Base-by-base conservation (phyloP, 805 yeast species). In the Saccharomycopsis schoenii region DNA sequence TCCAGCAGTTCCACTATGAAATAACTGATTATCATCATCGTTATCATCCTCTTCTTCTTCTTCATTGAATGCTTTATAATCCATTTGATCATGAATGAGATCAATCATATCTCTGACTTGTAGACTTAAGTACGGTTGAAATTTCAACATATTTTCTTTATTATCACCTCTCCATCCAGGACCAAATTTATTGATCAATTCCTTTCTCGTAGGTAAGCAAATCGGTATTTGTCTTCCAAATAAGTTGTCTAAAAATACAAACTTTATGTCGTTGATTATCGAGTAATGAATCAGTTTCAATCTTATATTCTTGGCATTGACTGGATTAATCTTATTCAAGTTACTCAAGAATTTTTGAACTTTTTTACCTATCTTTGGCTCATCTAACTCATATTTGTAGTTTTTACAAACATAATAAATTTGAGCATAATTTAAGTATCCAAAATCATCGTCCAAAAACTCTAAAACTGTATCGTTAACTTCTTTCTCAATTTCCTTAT, bases 311-410 rank as follows among this genome's bases (percentile, higher is more conserved):
- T 21, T 40, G 15, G 39, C 6, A 25, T 25, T 47, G 12, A 54
- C 36, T 37, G 42, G 52, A 36, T 21, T 41, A 2, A 11, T 9
- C 19, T 34, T 37, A 9, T 42, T 55, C 52, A 58, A 42, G 47
- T 57, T 51, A 61, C 61, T 5, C 42, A 61, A 54, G 9, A 68
- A 65, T 75, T 76, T 77, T 58, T 74, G 77, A 61, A 81, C 73
- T n/a, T 72, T 71, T 55, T 82, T 77, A 9, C 87, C 80, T 56
- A 92, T 75, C 65, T 84, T 85, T 17, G 75, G 75, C 70, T 94
- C 99, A 12, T 85, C 83, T 4, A 90, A 82, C 70, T 94, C 99
- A 68, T 90, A 88, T 56, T 88, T 82, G 73, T 94, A 94, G 66
- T 84, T 81, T 64, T 88, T 86, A 40, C 86, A 80, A 0, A 84